phyloP scores from a whole-genome alignment of 2,329 filamentous ascomycete species.

The Colletotrichum sansevieriae region DNA sequence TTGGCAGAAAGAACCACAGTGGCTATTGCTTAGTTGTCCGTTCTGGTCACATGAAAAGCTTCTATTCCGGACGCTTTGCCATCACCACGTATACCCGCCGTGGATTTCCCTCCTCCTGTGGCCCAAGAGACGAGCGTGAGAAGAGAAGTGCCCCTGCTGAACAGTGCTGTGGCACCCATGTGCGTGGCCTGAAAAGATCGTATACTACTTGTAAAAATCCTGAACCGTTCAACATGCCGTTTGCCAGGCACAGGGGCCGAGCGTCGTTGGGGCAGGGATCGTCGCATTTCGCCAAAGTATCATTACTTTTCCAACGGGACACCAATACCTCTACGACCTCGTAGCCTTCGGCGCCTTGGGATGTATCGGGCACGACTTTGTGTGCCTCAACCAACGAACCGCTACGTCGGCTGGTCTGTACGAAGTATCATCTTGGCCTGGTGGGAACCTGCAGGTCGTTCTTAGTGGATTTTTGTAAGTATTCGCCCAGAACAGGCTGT shows the following conservation, averaged over 20 bases:
- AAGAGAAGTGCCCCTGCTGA: neutral
- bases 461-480: conserved; percentile 29
- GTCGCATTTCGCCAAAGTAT: conserved; percentile 13
- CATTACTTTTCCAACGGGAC: conserved; percentile 30
- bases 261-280: conserved; percentile 28
- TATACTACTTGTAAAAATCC: conserved; percentile 22
- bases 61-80: too few species aligned
- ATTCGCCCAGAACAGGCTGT: conserved; percentile 33
- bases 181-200: conserved; percentile 38
- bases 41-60: too few species aligned
- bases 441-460: conserved; percentile 35
- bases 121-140: too few species aligned
- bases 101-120: too few species aligned
- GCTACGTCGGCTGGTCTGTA: conserved; percentile 14
- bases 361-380: conserved; percentile 25
- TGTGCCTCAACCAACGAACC: neutral
- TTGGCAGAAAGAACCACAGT: neutral
- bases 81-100: too few species aligned
- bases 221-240: conserved; percentile 25
- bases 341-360: neutral
- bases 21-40: conserved; percentile 1
- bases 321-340: conserved; percentile 20
- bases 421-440: conserved; percentile 26
- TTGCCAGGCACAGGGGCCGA: conserved; percentile 26
- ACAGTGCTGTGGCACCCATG: conserved; percentile 4